phyloP scores from a whole-genome alignment of 495 filamentous ascomycete genomes.

The Hypomontagnella monticulosa region DNA sequence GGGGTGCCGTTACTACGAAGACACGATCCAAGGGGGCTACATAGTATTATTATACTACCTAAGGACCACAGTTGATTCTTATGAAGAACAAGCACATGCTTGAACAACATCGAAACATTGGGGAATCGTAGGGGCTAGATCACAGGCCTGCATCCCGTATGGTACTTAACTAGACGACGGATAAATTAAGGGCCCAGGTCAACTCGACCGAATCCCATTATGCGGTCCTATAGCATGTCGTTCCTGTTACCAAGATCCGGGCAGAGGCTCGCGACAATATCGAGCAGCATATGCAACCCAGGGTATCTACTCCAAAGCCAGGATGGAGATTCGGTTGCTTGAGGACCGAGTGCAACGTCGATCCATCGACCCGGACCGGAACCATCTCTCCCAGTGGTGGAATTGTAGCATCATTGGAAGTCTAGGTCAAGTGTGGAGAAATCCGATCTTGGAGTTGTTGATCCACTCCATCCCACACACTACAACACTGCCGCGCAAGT shows the following conservation, averaged over 20 bases:
- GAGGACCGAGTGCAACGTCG: conserved; percentile 34
- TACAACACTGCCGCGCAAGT: conserved; percentile 4
- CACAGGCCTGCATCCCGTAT: conserved; percentile 8
- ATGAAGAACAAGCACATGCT: conserved; percentile 5
- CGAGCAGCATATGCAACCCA: not conserved
- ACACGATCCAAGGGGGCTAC: not conserved
- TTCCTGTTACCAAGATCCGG: conserved; percentile 25
- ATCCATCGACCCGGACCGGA: conserved; percentile 11
- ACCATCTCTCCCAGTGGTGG: conserved; percentile 30
- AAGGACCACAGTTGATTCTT: not conserved
- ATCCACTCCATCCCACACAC: conserved; percentile 9
- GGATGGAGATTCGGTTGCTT: conserved; percentile 23
- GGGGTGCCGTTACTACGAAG: not conserved
- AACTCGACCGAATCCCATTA: conserved; percentile 9
- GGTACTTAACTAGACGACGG: not conserved
- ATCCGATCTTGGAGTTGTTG: conserved; percentile 1
- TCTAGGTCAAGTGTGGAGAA: conserved; percentile 16
- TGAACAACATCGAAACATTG: not conserved
- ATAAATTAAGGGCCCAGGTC: conserved; percentile 4
- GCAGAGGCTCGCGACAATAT: conserved; percentile 12
- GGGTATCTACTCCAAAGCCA: conserved; percentile 7
- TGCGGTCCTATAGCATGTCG: conserved; percentile 33
- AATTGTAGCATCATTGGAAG: conserved; percentile 17
- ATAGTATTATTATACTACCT: not conserved
- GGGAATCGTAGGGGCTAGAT: not conserved